These are phyloP conservation scores for Suhomyces maxii DNA, from an alignment of 1,139 yeast genomes.

Conservation along the genomic window DNA sequence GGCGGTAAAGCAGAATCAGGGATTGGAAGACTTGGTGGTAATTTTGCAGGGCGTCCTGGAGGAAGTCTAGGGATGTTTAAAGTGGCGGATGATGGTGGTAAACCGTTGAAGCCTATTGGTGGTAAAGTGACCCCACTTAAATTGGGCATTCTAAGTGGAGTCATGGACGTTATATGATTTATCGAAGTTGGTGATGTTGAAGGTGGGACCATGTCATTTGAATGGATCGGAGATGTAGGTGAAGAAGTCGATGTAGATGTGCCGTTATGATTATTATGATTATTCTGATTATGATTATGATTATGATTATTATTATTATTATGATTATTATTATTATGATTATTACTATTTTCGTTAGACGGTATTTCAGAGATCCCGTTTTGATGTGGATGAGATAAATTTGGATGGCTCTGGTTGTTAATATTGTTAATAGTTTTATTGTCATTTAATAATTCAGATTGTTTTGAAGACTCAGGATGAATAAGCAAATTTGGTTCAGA, in stretches of 20 bases:
- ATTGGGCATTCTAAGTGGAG: slow-evolving; percentile 1
- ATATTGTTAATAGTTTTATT: no score
- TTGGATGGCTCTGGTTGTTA: background rate
- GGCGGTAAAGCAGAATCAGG: slow-evolving; percentile 1
- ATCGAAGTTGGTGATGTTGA: no score
- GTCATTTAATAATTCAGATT: background rate
- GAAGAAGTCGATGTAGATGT: slow-evolving; percentile 1
- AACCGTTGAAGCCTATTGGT: slow-evolving; percentile 2
- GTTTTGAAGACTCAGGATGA: no score
- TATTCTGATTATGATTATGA: no score
- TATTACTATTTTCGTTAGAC: no score
- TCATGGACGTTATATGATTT: background rate
- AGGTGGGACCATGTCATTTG: no score
- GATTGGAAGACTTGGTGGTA: slow-evolving; percentile 1
- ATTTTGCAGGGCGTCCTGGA: background rate
- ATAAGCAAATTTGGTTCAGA: no score
- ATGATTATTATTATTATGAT: no score
- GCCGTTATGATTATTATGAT: no score
- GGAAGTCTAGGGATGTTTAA: slow-evolving; percentile 1
- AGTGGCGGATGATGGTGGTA: slow-evolving; percentile 1
- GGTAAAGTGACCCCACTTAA: slow-evolving; percentile 3
- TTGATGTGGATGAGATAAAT: background rate
- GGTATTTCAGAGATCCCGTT: no score
- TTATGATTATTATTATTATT: no score
- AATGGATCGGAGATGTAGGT: background rate